phyloP scores from a whole-genome alignment of 208 protist genomes.

The Wallacemonas collosoma region DNA sequence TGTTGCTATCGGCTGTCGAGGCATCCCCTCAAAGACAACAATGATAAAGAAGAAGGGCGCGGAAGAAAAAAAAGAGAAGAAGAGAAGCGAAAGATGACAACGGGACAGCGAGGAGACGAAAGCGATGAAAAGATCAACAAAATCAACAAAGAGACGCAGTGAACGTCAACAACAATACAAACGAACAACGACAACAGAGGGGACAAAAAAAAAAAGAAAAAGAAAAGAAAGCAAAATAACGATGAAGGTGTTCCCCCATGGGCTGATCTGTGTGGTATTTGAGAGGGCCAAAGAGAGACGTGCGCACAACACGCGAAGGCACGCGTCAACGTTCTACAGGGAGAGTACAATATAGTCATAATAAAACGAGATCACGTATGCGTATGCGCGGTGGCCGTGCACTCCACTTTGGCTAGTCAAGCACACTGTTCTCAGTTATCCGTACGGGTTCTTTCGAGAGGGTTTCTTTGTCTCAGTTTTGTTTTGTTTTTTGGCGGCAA shows the following conservation, averaged over 20 bases:
- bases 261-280: too few species aligned
- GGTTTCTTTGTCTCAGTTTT: constrained; percentile 1
- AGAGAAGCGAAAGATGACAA: neutral
- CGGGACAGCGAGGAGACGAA: neutral
- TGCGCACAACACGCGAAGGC: too few species aligned
- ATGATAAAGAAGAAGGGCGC: neutral
- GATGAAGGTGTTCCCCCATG: constrained; percentile 10
- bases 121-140: neutral
- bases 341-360: too few species aligned
- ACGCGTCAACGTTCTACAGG: too few species aligned
- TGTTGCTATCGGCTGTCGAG: neutral
- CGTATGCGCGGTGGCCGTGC: too few species aligned
- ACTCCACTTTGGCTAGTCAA: too few species aligned
- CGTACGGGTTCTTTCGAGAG: too few species aligned
- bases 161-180: neutral
- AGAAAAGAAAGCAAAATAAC: constrained; percentile 16
- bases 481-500: neutral
- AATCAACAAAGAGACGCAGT: neutral
- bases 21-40: neutral
- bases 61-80: constrained; percentile 6
- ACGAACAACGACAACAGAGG: constrained; percentile 1
- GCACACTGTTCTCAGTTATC: too few species aligned
- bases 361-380: too few species aligned
- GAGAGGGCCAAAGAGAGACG: too few species aligned
- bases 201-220: constrained; percentile 12